Evolutionary conservation across 1,284 basidiomycete genomes (phyloP).

Genomic region (Malassezia sp.): DNA sequence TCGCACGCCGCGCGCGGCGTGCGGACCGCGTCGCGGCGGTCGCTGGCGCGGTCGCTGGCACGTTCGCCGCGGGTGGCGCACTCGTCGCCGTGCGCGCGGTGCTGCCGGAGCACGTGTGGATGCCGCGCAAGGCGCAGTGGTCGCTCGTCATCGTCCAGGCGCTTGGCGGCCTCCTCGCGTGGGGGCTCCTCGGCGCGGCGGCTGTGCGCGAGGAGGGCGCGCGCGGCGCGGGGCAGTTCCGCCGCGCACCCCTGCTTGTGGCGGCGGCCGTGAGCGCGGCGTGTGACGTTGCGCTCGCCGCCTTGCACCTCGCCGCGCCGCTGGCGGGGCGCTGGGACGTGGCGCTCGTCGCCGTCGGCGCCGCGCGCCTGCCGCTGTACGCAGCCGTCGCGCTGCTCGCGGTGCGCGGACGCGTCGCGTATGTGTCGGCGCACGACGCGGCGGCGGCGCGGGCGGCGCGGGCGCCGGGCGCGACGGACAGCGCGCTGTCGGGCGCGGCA

Average conservation of each 20-base stretch:
- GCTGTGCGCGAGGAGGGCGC: constrained; percentile 19
- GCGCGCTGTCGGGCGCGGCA: constrained; percentile 19
- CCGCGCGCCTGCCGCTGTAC: constrained; percentile 14
- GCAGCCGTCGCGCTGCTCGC: constrained; percentile 2
- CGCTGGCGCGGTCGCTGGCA: constrained; percentile 19
- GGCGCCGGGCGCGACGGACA: constrained; percentile 14
- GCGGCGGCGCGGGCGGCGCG: constrained; percentile 2
- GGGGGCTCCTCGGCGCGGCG: constrained; percentile 28
- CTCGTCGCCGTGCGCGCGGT: constrained; percentile 37
- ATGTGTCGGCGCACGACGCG: constrained; percentile 2
- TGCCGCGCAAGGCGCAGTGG: constrained; percentile 28
- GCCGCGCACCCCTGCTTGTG: constrained; percentile 27
- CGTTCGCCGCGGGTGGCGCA: constrained; percentile 29
- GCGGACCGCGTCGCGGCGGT: not conserved
- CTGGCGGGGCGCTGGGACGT: constrained; percentile 16
- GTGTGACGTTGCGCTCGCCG: constrained; percentile 23
- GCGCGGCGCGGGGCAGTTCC: constrained; percentile 26
- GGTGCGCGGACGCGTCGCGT: not conserved
- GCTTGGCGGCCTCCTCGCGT: constrained; percentile 30
- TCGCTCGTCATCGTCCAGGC: constrained; percentile 28
- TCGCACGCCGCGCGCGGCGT: constrained; percentile 4
- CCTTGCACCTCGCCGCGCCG: constrained; percentile 22
- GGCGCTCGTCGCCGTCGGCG: constrained; percentile 23
- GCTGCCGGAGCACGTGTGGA: constrained; percentile 34
- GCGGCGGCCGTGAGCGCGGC: constrained; percentile 14